Evolutionary conservation across 768 basidiomycete genomes (phyloP), one percentile per base, ranked within the genome.

Genomic region (Lentinula lateritia): DNA sequence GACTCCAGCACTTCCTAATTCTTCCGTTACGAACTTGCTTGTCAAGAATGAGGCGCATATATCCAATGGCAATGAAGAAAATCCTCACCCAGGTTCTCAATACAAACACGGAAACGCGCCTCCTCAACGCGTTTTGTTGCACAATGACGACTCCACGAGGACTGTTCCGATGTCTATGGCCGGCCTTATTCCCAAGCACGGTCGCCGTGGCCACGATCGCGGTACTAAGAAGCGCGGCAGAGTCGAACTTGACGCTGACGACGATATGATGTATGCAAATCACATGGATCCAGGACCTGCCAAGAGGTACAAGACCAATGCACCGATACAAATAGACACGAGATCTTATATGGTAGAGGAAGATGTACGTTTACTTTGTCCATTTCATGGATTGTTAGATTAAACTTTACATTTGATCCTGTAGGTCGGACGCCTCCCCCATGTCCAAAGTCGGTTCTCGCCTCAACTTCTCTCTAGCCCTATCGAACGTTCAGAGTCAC

Each of bases 381-480:
- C 46, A 4, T 28, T 28, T 28, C 3, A 48, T 48, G 6, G 10
- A 20, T 10, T 48, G 23, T 20, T 9, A 48, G 28, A 28, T 12
- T 45, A 23, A 12, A 36, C 28, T 7, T 58, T 5, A 45, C 34
- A 15, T 8, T 46, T 6, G 6, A 43, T 46, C 36, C 16, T 39
- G 2, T 7, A 60, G 58, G 36, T 38, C 5, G 48, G 52, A 28
- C 35, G 38, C 20, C 15, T 41, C 13, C 5, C 34, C 46, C 23
- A 39, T 41, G n/a, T 23, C 13, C 35, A 43, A 57, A 7, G 16
- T 42, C 36, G 36, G 13, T 52, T 52, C 39, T 60, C 59, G 13
- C 59, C 59, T 52, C 50, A 60, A 20, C 50, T 36, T 15, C 20
- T 42, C 28, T 60, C 59, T 16, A 60, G 59, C 50, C 59, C 59